Evolutionary conservation across 805 yeast species (phyloP).

Genomic region (Pichia occidentalis): DNA sequence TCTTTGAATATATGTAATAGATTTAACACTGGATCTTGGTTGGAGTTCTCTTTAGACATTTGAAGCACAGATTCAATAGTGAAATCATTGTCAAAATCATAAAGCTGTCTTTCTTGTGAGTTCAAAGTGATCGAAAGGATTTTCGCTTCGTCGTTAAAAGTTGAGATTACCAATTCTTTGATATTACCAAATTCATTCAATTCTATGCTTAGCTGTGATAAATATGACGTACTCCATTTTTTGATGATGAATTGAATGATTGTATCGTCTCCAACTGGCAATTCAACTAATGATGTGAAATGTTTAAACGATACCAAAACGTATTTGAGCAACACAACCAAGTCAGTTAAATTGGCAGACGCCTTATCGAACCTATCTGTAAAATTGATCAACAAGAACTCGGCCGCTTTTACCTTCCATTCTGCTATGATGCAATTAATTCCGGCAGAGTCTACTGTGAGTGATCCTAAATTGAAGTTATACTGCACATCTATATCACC

Average conservation of each 20-base stretch:
- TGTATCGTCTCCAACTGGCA: slow-evolving; percentile 6
- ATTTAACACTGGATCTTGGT: slow-evolving; percentile 3
- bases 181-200: slow-evolving; percentile 19
- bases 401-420: slow-evolving; percentile 23
- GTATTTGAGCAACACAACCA: slow-evolving; percentile 17
- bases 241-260: slow-evolving; percentile 15
- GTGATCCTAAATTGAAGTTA: slow-evolving; percentile 15
- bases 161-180: slow-evolving; percentile 16
- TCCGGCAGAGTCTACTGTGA: slow-evolving; percentile 7
- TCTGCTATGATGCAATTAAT: slow-evolving; percentile 9
- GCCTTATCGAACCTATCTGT: slow-evolving; percentile 8
- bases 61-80: slow-evolving; percentile 17
- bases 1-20: slow-evolving; percentile 15
- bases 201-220: slow-evolving; percentile 12
- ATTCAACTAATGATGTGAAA: slow-evolving; percentile 25
- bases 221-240: slow-evolving; percentile 19
- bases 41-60: slow-evolving; percentile 16
- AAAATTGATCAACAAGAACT: slow-evolving; percentile 12
- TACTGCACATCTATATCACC: slow-evolving; percentile 20
- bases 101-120: slow-evolving; percentile 18
- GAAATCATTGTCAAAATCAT: slow-evolving; percentile 20
- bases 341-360: slow-evolving; percentile 13
- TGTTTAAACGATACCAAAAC: slow-evolving; percentile 25
- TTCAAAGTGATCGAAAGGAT: slow-evolving; percentile 9
- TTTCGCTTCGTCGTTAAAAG: slow-evolving; percentile 12